phyloP scores from a whole-genome alignment of 805 yeast genomes.

The Saturnispora diversa region DNA sequence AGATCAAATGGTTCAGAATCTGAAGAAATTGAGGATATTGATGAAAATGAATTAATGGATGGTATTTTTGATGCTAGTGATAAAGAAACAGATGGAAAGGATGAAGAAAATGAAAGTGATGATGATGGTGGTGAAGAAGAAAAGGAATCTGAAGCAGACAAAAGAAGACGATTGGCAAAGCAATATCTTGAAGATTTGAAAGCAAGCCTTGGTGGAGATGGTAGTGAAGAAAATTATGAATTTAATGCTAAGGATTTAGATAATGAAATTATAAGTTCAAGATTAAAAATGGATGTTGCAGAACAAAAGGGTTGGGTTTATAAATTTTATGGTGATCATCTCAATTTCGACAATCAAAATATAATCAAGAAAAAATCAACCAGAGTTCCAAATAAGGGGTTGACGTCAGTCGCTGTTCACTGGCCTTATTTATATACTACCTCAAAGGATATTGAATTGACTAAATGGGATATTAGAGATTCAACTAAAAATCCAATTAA shows the following conservation, averaged over 20 bases:
- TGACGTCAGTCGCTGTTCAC: constrained; percentile 48
- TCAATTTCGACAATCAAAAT: constrained; percentile 37
- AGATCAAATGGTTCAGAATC: constrained; percentile 37
- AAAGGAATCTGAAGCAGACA: constrained; percentile 82
- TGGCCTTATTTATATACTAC: constrained; percentile 67
- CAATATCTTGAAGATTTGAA: constrained; percentile 79
- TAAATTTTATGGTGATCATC: constrained; percentile 49
- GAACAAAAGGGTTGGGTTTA: constrained; percentile 81
- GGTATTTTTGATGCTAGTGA: constrained; percentile 26
- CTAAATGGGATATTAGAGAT: constrained; percentile 68
- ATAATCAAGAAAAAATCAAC: constrained; percentile 30
- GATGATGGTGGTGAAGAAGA: constrained; percentile 67
- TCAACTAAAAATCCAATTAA: constrained; percentile 53
- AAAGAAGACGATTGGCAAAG: constrained; percentile 87
- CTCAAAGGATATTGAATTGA: constrained; percentile 71
- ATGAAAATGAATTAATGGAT: constrained; percentile 32
- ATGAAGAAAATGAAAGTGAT: constrained; percentile 32
- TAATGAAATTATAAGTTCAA: constrained; percentile 69
- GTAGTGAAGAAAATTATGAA: constrained; percentile 30
- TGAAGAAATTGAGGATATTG: constrained; percentile 28
- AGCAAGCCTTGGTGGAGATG: constrained; percentile 33
- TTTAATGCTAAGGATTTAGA: constrained; percentile 91
- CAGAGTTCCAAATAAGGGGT: constrained; percentile 52
- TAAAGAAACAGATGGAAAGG: constrained; percentile 20
- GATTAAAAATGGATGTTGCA: constrained; percentile 83